Evolutionary conservation across 805 yeast species (phyloP).

Genomic region (Spathaspora passalidarum): DNA sequence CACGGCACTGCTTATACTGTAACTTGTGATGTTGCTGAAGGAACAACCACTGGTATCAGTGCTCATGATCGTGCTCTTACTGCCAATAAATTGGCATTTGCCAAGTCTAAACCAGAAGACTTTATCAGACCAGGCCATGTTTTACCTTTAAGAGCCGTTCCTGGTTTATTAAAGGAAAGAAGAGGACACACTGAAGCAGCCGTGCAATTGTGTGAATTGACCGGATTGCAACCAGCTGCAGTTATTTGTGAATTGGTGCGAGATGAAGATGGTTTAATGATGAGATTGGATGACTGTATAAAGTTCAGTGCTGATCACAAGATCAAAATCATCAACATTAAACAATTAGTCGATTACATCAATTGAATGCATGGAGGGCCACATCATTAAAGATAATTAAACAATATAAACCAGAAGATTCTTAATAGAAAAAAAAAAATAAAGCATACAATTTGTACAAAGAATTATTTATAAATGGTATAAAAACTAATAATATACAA

Average conservation of each 20-base stretch:
- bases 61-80: conserved; percentile 93
- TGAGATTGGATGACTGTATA: conserved; percentile 84
- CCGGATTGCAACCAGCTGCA: conserved; percentile 81
- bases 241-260: conserved; percentile 92
- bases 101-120: conserved; percentile 53
- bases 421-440: conserved; percentile 4
- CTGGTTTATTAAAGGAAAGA: conserved; percentile 77
- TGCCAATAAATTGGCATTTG: conserved; percentile 64
- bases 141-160: conserved; percentile 86
- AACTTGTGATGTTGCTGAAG: conserved; percentile 80
- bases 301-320: conserved; percentile 60
- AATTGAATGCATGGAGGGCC: neutral
- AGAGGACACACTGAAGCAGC: conserved; percentile 98
- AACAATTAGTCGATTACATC: conserved; percentile 52
- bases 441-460: too few relatives aligned
- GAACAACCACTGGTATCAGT: conserved; percentile 95
- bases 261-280: conserved; percentile 93
- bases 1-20: conserved; percentile 97
- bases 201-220: conserved; percentile 76
- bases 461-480: too few relatives aligned
- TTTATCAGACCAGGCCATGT: conserved; percentile 93
- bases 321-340: conserved; percentile 75
- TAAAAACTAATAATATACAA: too few relatives aligned
- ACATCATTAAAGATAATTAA: neutral
- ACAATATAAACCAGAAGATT: too few relatives aligned